Percentiles rank a stretch among this genome's conserved stretches.
phyloP scores from a whole-genome alignment of 129 eudicot genomes.

The Ambrosia artemisiifolia region DNA sequence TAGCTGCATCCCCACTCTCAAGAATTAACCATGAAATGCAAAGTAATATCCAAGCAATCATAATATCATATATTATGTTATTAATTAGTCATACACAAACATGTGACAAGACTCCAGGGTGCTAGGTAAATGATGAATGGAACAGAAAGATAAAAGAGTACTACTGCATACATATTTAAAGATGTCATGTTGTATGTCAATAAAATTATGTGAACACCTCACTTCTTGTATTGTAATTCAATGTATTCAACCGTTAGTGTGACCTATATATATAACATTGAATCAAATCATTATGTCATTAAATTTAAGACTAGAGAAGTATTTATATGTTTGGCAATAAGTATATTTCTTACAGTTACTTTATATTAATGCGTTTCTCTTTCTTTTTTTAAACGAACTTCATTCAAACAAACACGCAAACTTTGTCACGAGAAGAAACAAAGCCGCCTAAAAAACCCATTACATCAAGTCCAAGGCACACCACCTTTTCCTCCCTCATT shows the following conservation, averaged over 20 bases:
- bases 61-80: not conserved
- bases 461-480: too few species aligned
- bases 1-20: conserved; percentile 44
- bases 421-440: too few species aligned
- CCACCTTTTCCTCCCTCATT: too few species aligned
- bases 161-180: not conserved
- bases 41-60: not conserved
- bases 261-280: not conserved
- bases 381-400: too few species aligned
- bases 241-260: not conserved
- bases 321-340: not conserved
- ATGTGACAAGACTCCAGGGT: not conserved
- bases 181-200: not conserved
- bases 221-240: not conserved
- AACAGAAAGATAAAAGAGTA: not conserved
- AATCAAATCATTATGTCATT: not conserved
- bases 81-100: not conserved
- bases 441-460: too few species aligned
- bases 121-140: not conserved
- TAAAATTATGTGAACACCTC: not conserved
- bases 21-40: conserved; percentile 13
- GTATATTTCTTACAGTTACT: not conserved
- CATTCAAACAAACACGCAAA: too few species aligned
- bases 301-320: not conserved
- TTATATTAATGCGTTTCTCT: not conserved